These are phyloP conservation scores for Phaffia rhodozyma DNA, from an alignment of 1,284 basidiomycete species.

Conservation along the genomic window DNA sequence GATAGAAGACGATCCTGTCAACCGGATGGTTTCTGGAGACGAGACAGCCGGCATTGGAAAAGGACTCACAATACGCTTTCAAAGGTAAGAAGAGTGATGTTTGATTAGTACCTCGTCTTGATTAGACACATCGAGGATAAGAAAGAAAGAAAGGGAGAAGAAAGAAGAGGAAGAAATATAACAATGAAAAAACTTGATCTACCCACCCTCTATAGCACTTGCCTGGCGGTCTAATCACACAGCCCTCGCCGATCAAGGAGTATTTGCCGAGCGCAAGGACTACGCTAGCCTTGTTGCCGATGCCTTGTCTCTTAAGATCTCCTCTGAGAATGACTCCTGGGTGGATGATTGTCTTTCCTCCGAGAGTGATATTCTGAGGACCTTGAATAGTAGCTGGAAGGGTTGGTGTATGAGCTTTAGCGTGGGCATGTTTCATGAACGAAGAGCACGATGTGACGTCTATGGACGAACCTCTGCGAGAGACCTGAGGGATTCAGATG, in stretches of 20 bases:
- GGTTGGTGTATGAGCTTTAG: too few species aligned
- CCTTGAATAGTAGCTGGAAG: conserved; percentile 69
- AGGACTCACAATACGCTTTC: conserved; percentile 5
- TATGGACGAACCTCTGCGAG: conserved; percentile 12
- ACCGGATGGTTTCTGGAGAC: too few species aligned
- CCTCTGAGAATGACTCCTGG: conserved; percentile 77
- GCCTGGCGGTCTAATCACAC: conserved; percentile 56
- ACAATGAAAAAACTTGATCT: neutral
- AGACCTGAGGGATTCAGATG: neutral
- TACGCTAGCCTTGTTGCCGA: conserved; percentile 61
- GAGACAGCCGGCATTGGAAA: neutral
- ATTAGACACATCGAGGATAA: neutral
- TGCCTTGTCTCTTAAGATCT: conserved; percentile 68
- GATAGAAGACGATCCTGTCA: neutral
- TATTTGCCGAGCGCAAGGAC: conserved; percentile 87
- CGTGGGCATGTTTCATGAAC: neutral
- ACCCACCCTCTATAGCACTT: conserved; percentile 51
- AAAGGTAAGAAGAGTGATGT: neutral
- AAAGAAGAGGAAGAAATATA: conserved; percentile 2
- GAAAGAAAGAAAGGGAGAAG: neutral
- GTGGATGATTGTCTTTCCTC: conserved; percentile 93
- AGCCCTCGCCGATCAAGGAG: conserved; percentile 77
- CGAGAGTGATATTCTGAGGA: conserved; percentile 91
- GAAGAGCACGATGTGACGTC: neutral
- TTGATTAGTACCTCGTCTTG: neutral